Conservation (phyloP, 169 alveolate species). For the Plasmodium fragile region DNA sequence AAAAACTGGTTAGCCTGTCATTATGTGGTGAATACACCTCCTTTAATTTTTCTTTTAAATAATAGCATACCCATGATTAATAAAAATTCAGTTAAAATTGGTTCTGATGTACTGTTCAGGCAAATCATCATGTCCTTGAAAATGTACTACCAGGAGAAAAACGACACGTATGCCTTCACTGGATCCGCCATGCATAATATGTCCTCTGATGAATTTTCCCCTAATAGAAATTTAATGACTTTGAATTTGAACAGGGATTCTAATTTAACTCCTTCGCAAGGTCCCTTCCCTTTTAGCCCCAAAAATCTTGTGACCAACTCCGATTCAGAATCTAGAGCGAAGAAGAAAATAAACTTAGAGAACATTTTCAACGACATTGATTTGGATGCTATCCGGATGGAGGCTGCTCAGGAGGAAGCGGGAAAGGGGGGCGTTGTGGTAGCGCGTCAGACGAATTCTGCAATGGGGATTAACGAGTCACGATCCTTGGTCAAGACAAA, state of each 20-base stretch:
- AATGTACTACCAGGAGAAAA: slow-evolving; percentile 62
- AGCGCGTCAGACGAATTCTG: not conserved
- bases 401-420: not conserved
- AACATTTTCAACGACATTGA: slow-evolving; percentile 73
- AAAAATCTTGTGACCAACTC: not conserved
- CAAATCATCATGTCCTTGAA: slow-evolving; percentile 84
- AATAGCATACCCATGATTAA: slow-evolving; percentile 80
- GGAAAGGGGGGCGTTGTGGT: not conserved
- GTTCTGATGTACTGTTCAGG: slow-evolving; percentile 80
- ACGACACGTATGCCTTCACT: slow-evolving; percentile 68
- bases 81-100: slow-evolving; percentile 80
- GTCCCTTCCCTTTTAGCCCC: not conserved
- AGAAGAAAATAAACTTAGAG: slow-evolving; percentile 64
- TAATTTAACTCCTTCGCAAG: not conserved
- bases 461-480: not conserved
- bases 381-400: not conserved
- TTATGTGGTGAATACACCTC: slow-evolving; percentile 84
- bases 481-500: not conserved
- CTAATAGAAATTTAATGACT: slow-evolving; percentile 8
- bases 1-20: slow-evolving; percentile 86
- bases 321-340: not conserved
- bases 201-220: slow-evolving; percentile 18
- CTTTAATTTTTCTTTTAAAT: slow-evolving; percentile 80
- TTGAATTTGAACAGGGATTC: slow-evolving; percentile 11
- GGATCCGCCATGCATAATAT: slow-evolving; percentile 48